phyloP scores from a whole-genome alignment of 2,329 filamentous ascomycete species.

The Arthroderma sp. region DNA sequence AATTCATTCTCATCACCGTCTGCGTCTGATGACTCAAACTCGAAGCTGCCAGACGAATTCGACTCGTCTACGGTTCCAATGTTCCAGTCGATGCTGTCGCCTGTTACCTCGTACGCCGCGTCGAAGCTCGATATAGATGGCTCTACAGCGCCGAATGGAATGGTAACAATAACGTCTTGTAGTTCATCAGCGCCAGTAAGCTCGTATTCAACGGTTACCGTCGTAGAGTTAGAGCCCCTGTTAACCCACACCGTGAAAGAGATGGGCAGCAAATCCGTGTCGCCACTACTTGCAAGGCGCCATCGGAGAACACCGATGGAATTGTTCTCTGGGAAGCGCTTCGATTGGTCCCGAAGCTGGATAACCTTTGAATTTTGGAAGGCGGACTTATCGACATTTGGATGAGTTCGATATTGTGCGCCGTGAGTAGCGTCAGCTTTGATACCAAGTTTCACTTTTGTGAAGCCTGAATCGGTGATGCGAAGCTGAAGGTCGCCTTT shows the following conservation, averaged over 20 bases:
- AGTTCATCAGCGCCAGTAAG: constrained; percentile 66
- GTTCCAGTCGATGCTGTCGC: constrained; percentile 86
- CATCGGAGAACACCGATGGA: constrained; percentile 85
- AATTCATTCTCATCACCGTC: constrained; percentile 85
- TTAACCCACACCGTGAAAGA: constrained; percentile 98
- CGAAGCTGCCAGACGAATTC: constrained; percentile 75
- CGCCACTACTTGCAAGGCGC: constrained; percentile 68
- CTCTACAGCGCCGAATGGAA: constrained; percentile 75
- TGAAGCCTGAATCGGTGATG: constrained; percentile 76
- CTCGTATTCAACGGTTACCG: constrained; percentile 91
- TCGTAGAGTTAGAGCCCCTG: constrained; percentile 68
- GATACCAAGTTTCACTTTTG: constrained; percentile 79
- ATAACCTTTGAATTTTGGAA: constrained; percentile 76
- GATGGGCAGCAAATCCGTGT: constrained; percentile 70
- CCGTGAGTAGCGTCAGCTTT: constrained; percentile 64
- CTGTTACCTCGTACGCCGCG: constrained; percentile 83
- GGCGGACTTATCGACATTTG: constrained; percentile 80
- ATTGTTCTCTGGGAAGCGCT: constrained; percentile 90
- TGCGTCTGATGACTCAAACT: constrained; percentile 80
- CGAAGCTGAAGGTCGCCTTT: constrained; percentile 86
- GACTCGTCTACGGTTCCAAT: constrained; percentile 74
- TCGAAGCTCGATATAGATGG: constrained; percentile 87
- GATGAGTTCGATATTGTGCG: constrained; percentile 87
- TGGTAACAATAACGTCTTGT: constrained; percentile 72
- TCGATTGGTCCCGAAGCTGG: constrained; percentile 75